These are phyloP conservation scores for Harringtonia aguacate DNA, from an alignment of 2,329 filamentous ascomycete species.

Conservation along the genomic window DNA sequence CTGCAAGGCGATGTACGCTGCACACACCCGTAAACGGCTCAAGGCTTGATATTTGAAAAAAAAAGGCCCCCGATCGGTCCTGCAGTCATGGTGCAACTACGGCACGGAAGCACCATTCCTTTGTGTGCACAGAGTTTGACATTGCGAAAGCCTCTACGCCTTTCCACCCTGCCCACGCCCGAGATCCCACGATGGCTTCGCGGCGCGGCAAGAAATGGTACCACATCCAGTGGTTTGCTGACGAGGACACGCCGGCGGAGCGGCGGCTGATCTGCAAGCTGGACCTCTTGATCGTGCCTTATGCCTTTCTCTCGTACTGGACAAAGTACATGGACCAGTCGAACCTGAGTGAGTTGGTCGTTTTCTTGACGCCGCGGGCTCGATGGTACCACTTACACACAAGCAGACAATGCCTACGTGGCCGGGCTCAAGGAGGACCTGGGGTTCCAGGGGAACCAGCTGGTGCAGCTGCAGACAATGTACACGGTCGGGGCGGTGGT, in stretches of 20 bases:
- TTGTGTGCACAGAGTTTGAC: too few relatives aligned
- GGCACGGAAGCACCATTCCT: too few relatives aligned
- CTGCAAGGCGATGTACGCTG: too few relatives aligned
- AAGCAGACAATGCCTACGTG: constrained; percentile 30
- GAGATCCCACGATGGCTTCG: too few relatives aligned
- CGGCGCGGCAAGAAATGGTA: constrained; percentile 23
- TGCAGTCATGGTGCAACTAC: too few relatives aligned
- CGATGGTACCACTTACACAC: not conserved
- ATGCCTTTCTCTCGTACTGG: constrained; percentile 45
- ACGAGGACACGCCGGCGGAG: constrained; percentile 37
- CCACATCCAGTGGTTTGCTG: constrained; percentile 35
- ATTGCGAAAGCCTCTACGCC: too few relatives aligned
- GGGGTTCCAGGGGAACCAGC: constrained; percentile 26
- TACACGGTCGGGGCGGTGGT: constrained; percentile 21
- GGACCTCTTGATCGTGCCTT: constrained; percentile 43
- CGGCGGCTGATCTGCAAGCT: constrained; percentile 42
- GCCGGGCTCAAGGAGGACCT: constrained; percentile 36
- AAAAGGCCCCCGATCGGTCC: too few relatives aligned
- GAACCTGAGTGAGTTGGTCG: constrained; percentile 25
- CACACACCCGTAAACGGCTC: too few relatives aligned
- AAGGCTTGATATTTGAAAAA: too few relatives aligned
- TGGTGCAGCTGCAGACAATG: constrained; percentile 42
- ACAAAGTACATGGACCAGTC: constrained; percentile 37
- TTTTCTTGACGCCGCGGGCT: not conserved
- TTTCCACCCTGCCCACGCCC: too few relatives aligned